Conservation (phyloP, 2,329 filamentous ascomycete species). For the Emericellopsis atlantica region DNA sequence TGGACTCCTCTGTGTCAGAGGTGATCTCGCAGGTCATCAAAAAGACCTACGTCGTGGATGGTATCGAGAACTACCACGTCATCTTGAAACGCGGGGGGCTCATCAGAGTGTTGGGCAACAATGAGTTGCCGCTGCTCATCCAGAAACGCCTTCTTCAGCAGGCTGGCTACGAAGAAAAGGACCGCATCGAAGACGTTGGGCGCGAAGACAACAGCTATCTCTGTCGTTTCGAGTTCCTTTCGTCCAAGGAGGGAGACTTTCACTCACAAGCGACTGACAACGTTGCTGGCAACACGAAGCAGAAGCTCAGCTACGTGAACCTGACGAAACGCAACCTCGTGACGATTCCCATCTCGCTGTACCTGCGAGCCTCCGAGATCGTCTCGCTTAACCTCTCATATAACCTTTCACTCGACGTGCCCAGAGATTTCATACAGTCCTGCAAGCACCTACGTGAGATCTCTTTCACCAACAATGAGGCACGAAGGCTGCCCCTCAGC, state of each 20-base stretch:
- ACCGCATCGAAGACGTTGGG: slow-evolving; percentile 84
- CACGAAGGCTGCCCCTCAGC: slow-evolving; percentile 72
- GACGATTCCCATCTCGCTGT: slow-evolving; percentile 88
- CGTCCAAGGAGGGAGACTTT: slow-evolving; percentile 74
- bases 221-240: slow-evolving; percentile 89
- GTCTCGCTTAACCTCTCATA: slow-evolving; percentile 88
- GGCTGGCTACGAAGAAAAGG: slow-evolving; percentile 76
- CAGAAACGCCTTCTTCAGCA: slow-evolving; percentile 87
- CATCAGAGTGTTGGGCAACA: slow-evolving; percentile 63
- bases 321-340: slow-evolving; percentile 80
- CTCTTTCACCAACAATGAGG: slow-evolving; percentile 92
- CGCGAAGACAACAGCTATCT: slow-evolving; percentile 96
- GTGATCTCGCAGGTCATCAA: slow-evolving; percentile 84
- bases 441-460: slow-evolving; percentile 88
- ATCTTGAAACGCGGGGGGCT: slow-evolving; percentile 89
- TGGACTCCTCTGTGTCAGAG: slow-evolving; percentile 77
- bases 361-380: slow-evolving; percentile 84
- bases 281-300: slow-evolving; percentile 10
- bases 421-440: slow-evolving; percentile 90
- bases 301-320: slow-evolving; percentile 87
- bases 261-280: slow-evolving; percentile 27
- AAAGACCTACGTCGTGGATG: slow-evolving; percentile 86
- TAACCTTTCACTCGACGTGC: slow-evolving; percentile 84
- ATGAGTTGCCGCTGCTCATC: slow-evolving; percentile 76
- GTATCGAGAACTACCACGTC: slow-evolving; percentile 88